Conservation (phyloP, 2,329 filamentous ascomycete genomes). For the Coleophoma eucalyptorum region DNA sequence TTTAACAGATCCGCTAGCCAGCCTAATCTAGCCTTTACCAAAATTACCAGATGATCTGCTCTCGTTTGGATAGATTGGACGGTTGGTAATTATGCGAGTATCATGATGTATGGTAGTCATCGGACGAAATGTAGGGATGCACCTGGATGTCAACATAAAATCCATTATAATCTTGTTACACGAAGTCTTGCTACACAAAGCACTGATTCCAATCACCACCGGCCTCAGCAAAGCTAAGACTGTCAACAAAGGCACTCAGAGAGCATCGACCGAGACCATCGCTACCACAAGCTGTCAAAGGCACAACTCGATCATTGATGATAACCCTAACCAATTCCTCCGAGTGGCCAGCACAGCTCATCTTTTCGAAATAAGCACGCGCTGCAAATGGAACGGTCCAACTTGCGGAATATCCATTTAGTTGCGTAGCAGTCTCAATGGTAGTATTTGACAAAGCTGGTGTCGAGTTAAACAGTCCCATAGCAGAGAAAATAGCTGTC, state of each 20-base stretch:
- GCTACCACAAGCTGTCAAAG: conserved; percentile 64
- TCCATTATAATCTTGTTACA: no score
- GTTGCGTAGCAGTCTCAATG: conserved; percentile 45
- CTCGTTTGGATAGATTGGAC: no score
- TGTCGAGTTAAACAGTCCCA: conserved; percentile 74
- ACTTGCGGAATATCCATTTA: conserved; percentile 67
- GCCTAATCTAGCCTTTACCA: no score
- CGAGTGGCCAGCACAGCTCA: conserved; percentile 55
- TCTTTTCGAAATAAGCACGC: conserved; percentile 83
- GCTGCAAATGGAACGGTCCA: conserved; percentile 82
- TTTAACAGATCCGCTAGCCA: no score
- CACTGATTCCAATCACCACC: conserved; percentile 75
- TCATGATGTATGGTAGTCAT: no score
- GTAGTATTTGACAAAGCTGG: conserved; percentile 46
- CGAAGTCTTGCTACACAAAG: conserved; percentile 26
- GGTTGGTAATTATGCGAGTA: no score
- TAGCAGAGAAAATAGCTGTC: conserved; percentile 68
- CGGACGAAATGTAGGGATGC: no score
- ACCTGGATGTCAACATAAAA: no score
- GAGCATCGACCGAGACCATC: conserved; percentile 70
- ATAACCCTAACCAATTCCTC: conserved; percentile 76
- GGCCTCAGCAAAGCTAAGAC: conserved; percentile 66
- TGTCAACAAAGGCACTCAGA: conserved; percentile 67
- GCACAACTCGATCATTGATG: conserved; percentile 79
- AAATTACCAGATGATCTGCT: background rate